phyloP scores from a whole-genome alignment of 164 flowering plant genomes.

The Cinnamomum chago region DNA sequence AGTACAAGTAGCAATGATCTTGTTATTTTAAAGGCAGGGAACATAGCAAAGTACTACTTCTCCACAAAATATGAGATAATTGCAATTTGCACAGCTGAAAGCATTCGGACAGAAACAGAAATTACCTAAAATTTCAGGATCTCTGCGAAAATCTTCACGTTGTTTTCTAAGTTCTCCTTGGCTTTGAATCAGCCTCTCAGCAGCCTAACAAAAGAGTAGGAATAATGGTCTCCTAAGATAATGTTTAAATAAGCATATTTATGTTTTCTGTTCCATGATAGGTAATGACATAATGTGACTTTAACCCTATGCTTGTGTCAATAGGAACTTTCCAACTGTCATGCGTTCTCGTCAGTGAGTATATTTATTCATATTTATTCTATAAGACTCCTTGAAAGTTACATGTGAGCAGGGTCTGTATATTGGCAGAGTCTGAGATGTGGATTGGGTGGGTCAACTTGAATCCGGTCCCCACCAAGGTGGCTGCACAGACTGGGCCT shows the following conservation, averaged over 20 bases:
- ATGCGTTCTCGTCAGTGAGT: too few relatives aligned
- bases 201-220: constrained; percentile 54
- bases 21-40: neutral
- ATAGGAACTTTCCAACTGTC: too few relatives aligned
- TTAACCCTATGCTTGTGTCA: too few relatives aligned
- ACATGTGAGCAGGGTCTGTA: too few relatives aligned
- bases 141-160: constrained; percentile 61
- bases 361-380: too few relatives aligned
- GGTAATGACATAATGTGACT: too few relatives aligned
- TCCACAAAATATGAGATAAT: neutral
- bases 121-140: constrained; percentile 73
- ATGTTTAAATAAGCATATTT: neutral
- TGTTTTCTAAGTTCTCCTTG: constrained; percentile 67
- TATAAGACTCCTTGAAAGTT: too few relatives aligned
- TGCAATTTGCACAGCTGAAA: neutral
- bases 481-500: too few relatives aligned
- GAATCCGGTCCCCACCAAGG: too few relatives aligned
- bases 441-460: too few relatives aligned
- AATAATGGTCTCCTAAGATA: too few relatives aligned
- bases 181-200: constrained; percentile 74
- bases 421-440: too few relatives aligned
- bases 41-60: neutral
- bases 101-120: neutral
- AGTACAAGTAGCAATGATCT: neutral
- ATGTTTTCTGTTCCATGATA: neutral